Evolutionary conservation across 139 green algal genomes (phyloP).

Genomic region (Chlamydomonas sp.): DNA sequence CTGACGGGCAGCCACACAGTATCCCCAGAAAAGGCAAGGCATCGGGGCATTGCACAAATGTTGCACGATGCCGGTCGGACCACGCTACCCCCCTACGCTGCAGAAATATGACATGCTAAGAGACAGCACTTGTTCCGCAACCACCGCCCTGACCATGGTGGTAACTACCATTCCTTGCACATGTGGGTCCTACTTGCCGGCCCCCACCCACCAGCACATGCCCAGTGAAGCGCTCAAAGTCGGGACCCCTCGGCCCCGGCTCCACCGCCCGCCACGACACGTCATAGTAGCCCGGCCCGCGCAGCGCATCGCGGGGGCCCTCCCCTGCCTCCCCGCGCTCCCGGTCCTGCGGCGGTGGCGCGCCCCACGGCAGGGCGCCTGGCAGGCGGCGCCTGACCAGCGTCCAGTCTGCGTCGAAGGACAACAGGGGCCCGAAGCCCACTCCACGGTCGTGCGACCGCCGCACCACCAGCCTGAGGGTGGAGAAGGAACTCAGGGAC

Average conservation of each 20-base stretch:
- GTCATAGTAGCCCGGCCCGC: slow-evolving; percentile 25
- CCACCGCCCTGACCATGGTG: background rate
- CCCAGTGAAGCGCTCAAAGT: slow-evolving; percentile 3
- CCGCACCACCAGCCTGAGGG: background rate
- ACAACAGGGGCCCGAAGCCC: slow-evolving; percentile 34
- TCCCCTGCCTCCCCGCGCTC: too few species aligned
- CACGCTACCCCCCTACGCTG: background rate
- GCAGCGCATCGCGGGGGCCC: too few species aligned
- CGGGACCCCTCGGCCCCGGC: background rate
- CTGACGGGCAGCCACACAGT: too few species aligned
- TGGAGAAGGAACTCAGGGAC: background rate
- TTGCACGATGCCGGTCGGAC: background rate
- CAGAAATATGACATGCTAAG: too few species aligned
- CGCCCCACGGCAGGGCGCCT: slow-evolving; percentile 24
- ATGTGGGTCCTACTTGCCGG: background rate
- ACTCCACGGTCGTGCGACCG: background rate
- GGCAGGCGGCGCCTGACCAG: slow-evolving; percentile 27
- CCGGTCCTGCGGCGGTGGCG: background rate
- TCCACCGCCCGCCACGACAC: slow-evolving; percentile 7
- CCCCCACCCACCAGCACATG: slow-evolving; percentile 8
- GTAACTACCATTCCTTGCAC: background rate
- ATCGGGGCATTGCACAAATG: background rate
- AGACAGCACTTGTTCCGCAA: background rate
- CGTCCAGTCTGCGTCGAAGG: background rate
- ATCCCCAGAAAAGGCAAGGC: too few species aligned